Conservation (phyloP, 257 asterid genomes). For the Verbena officinalis region DNA sequence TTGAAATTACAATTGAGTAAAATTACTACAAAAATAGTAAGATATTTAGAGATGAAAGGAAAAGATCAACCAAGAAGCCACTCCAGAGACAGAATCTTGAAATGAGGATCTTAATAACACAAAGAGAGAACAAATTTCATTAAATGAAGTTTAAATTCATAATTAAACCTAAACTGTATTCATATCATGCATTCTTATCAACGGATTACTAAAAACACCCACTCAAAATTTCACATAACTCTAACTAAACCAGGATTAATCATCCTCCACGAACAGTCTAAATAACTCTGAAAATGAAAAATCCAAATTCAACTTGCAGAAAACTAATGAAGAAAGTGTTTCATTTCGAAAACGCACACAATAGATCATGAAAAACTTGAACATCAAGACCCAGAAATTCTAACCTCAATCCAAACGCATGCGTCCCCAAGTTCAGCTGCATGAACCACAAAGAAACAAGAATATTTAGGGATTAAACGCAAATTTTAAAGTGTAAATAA, state of each 20-base stretch:
- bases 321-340: constrained; percentile 1
- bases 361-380: constrained; percentile 35
- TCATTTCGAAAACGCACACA: constrained; percentile 22
- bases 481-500: constrained; percentile 20
- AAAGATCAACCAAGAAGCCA: not conserved
- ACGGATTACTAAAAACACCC: constrained; percentile 26
- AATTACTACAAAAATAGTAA: not conserved
- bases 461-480: constrained; percentile 33
- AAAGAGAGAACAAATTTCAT: not conserved
- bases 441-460: constrained; percentile 24
- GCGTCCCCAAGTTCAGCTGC: constrained; percentile 32
- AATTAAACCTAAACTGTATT: constrained; percentile 30
- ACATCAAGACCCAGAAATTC: constrained; percentile 23
- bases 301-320: not conserved
- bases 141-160: constrained; percentile 10
- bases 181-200: constrained; percentile 29
- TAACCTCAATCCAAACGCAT: constrained; percentile 38
- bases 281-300: not conserved
- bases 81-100: constrained; percentile 1
- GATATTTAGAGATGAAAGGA: not conserved
- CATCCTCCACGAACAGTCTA: constrained; percentile 12
- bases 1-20: not conserved
- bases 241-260: constrained; percentile 9
- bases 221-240: constrained; percentile 16
- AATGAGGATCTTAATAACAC: not conserved